A percentile compares a stretch with the other conserved stretches of the same genome.
Conservation (phyloP, 1,284 basidiomycete genomes). For the Exsudoporus floridanus region DNA sequence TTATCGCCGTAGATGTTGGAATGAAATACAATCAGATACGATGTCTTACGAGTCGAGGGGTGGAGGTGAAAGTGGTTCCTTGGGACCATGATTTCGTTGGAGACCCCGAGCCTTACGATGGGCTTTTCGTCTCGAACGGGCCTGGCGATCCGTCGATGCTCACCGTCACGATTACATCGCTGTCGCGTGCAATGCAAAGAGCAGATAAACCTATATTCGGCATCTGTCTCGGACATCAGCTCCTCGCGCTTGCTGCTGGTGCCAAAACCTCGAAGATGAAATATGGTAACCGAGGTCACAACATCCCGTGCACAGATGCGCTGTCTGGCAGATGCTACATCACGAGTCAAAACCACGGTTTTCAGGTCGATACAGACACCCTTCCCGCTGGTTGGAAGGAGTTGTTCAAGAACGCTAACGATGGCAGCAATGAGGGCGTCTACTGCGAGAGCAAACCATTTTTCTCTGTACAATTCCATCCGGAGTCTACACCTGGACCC, state of each 20-base stretch:
- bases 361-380: slow-evolving; percentile 84
- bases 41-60: slow-evolving; percentile 91
- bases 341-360: slow-evolving; percentile 99
- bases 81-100: slow-evolving; percentile 93
- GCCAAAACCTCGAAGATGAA: slow-evolving; percentile 98
- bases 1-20: slow-evolving; percentile 93
- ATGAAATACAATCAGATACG: slow-evolving; percentile 99
- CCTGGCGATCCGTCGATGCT: slow-evolving; percentile 95
- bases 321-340: slow-evolving; percentile 97
- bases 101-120: slow-evolving; percentile 83
- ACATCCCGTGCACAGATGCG: slow-evolving; percentile 95
- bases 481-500: slow-evolving; percentile 97
- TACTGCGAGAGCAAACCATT: slow-evolving; percentile 90
- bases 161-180: slow-evolving; percentile 68
- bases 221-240: slow-evolving; percentile 98
- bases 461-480: slow-evolving; percentile 99
- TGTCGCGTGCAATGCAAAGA: slow-evolving; percentile 72
- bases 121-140: slow-evolving; percentile 97
- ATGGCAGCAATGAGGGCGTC: slow-evolving; percentile 96
- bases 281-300: slow-evolving; percentile 98
- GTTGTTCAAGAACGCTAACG: slow-evolving; percentile 96
- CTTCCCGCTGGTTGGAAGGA: slow-evolving; percentile 90
- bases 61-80: slow-evolving; percentile 96
- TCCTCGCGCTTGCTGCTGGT: slow-evolving; percentile 93
- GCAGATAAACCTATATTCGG: slow-evolving; percentile 91